Evolutionary conservation across 2,329 filamentous ascomycete genomes (phyloP).

Genomic region (Lecanicillium sp.): DNA sequence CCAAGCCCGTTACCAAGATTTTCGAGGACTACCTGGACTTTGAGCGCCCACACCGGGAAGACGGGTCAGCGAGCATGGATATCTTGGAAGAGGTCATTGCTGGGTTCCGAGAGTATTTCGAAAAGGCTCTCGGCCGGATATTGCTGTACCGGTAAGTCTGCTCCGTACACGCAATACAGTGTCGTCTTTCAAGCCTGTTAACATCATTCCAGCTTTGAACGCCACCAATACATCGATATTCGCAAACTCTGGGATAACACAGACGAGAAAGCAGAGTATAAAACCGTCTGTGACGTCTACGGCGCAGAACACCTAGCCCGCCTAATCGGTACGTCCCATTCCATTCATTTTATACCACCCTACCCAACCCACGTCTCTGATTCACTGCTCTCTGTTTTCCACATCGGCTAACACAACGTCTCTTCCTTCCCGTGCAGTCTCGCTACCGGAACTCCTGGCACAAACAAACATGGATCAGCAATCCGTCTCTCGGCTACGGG

Average conservation of each 20-base stretch:
- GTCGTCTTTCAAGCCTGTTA: too few species aligned
- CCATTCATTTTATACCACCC: too few species aligned
- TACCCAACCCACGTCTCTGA: too few species aligned
- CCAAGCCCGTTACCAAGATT: constrained; percentile 66
- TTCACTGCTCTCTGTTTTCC: neutral
- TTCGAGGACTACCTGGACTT: constrained; percentile 71
- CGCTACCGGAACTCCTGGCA: constrained; percentile 84
- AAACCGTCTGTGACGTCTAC: constrained; percentile 72
- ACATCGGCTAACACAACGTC: constrained; percentile 4
- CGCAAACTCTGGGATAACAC: constrained; percentile 59
- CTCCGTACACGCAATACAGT: too few species aligned
- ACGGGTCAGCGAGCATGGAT: constrained; percentile 64
- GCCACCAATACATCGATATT: constrained; percentile 75
- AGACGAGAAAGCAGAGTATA: constrained; percentile 57
- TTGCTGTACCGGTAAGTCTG: constrained; percentile 70
- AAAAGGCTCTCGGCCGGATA: constrained; percentile 79
- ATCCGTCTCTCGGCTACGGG: constrained; percentile 77
- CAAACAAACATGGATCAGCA: constrained; percentile 98
- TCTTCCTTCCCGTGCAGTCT: constrained; percentile 46
- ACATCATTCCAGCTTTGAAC: constrained; percentile 88
- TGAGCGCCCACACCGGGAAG: constrained; percentile 57
- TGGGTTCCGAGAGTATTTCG: constrained; percentile 88
- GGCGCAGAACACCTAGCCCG: constrained; percentile 87
- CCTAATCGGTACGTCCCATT: constrained; percentile 76
- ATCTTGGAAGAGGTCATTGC: constrained; percentile 84